Conservation (phyloP, 2,329 filamentous ascomycete species). For the Teratosphaeria nubilosa region DNA sequence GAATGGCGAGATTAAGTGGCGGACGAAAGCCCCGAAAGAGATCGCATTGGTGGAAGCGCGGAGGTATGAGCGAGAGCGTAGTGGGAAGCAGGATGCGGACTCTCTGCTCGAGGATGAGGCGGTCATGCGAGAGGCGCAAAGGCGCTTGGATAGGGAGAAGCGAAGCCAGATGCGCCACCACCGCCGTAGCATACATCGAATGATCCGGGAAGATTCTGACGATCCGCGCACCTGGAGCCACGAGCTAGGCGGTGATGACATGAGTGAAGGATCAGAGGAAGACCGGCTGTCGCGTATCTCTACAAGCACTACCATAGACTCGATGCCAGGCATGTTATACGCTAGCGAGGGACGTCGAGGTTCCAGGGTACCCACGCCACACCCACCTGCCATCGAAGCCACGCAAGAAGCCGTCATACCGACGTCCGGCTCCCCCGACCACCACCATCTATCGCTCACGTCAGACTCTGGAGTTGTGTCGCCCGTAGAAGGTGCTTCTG, state of each 20-base stretch:
- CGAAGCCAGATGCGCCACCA: slow-evolving; percentile 26
- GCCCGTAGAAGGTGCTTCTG: slow-evolving; percentile 3
- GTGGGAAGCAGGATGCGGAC: slow-evolving; percentile 34
- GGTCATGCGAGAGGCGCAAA: slow-evolving; percentile 36
- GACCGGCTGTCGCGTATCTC: slow-evolving; percentile 28
- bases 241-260: slow-evolving; percentile 59
- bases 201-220: slow-evolving; percentile 8
- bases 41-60: slow-evolving; percentile 75
- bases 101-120: slow-evolving; percentile 35
- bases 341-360: slow-evolving; percentile 10
- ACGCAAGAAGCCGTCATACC: slow-evolving; percentile 4
- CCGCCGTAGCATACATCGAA: slow-evolving; percentile 17
- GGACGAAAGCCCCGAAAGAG: slow-evolving; percentile 74
- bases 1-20: slow-evolving; percentile 87
- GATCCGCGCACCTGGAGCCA: slow-evolving; percentile 70
- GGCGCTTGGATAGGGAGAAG: slow-evolving; percentile 45
- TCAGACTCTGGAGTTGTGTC: slow-evolving; percentile 16
- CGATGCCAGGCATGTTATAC: slow-evolving; percentile 9
- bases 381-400: slow-evolving; percentile 5
- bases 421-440: background rate
- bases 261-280: slow-evolving; percentile 37
- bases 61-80: slow-evolving; percentile 64
- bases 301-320: slow-evolving; percentile 22
- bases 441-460: slow-evolving; percentile 15
- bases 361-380: slow-evolving; percentile 18